Conservation (phyloP, 805 yeast genomes). For the Starmera caribaea region DNA sequence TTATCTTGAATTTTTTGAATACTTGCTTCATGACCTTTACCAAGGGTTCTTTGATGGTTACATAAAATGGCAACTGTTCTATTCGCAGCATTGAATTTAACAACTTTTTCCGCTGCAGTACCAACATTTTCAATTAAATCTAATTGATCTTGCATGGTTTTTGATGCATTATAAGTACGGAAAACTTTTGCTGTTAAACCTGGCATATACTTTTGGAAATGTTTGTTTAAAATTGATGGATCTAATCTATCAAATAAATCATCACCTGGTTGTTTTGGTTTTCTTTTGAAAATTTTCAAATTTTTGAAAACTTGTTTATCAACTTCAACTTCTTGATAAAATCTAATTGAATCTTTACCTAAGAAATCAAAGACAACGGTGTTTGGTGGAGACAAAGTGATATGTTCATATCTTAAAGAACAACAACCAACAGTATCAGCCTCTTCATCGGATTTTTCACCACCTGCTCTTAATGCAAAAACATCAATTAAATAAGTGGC, state of each 20-base stretch:
- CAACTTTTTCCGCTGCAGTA: conserved; percentile 77
- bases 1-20: conserved; percentile 72
- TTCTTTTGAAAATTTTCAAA: conserved; percentile 74
- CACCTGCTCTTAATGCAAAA: conserved; percentile 95
- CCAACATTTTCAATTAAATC: conserved; percentile 82
- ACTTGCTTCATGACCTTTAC: conserved; percentile 73
- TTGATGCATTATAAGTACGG: conserved; percentile 95
- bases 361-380: conserved; percentile 83
- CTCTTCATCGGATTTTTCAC: conserved; percentile 94
- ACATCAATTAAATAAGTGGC: conserved; percentile 90
- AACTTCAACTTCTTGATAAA: conserved; percentile 86
- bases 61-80: conserved; percentile 92
- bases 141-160: conserved; percentile 92
- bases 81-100: conserved; percentile 88
- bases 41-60: conserved; percentile 92
- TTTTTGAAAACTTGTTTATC: conserved; percentile 89
- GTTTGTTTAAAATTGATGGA: conserved; percentile 75
- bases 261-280: conserved; percentile 87
- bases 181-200: conserved; percentile 95
- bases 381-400: conserved; percentile 76
- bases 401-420: conserved; percentile 83
- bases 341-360: conserved; percentile 93
- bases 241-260: conserved; percentile 85
- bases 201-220: conserved; percentile 81
- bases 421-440: conserved; percentile 99